Conservation (phyloP, 306 rosid genomes). For the Vicia sativa region DNA sequence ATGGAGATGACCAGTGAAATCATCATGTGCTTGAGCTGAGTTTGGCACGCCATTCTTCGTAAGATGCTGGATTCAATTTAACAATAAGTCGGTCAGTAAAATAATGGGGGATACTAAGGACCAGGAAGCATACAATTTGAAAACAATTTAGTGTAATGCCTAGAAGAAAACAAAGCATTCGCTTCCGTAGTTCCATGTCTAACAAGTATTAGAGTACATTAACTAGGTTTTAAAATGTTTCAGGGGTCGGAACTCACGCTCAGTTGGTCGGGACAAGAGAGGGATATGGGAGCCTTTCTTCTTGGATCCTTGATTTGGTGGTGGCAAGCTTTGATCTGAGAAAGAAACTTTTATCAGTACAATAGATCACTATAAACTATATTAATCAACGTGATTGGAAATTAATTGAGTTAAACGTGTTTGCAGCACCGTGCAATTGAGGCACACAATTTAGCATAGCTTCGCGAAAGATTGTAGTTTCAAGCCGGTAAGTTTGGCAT, state of each 20-base stretch:
- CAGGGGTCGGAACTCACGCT: conserved; percentile 62
- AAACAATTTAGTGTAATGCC: no score
- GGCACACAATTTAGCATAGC: conserved; percentile 74
- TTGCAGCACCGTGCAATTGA: conserved; percentile 53
- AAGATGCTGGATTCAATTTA: conserved; percentile 68
- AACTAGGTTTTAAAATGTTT: no score
- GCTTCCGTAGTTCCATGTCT: no score
- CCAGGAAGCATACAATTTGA: background rate
- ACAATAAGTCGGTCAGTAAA: conserved; percentile 29
- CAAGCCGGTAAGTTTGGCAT: conserved; percentile 70
- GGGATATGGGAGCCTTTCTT: conserved; percentile 69
- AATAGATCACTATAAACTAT: no score
- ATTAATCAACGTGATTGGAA: conserved; percentile 22
- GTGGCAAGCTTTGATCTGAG: no score
- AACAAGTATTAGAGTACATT: no score
- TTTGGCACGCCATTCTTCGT: conserved; percentile 80
- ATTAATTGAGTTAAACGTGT: conserved; percentile 13
- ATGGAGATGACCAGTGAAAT: no score
- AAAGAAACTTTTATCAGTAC: no score
- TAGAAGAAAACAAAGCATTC: no score
- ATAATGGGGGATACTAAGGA: background rate
- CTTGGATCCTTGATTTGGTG: conserved; percentile 49
- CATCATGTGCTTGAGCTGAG: conserved; percentile 39
- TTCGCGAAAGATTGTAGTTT: conserved; percentile 76
- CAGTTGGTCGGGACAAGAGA: conserved; percentile 83